Conservation (phyloP, 257 asterid genomes). For the Solanum appendiculatum region DNA sequence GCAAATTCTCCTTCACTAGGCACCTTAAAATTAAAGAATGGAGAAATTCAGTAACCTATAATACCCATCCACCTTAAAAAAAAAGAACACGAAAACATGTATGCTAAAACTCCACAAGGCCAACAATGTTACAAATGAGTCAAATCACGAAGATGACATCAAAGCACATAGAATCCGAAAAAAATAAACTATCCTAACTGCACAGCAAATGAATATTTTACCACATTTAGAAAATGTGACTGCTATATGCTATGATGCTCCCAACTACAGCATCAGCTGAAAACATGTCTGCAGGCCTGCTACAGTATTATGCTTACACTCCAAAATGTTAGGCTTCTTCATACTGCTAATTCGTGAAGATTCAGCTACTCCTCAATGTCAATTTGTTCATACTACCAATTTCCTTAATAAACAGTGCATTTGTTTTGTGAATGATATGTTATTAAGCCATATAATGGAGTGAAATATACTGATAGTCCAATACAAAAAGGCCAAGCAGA, state of each 20-base stretch:
- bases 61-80: background rate
- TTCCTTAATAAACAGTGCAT: background rate
- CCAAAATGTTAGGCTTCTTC: background rate
- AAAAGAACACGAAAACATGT: background rate
- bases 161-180: background rate
- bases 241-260: background rate
- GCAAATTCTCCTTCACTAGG: constrained; percentile 45
- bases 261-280: background rate
- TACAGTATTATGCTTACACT: background rate
- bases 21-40: constrained; percentile 26
- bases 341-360: background rate
- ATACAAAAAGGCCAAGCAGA: background rate
- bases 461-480: background rate
- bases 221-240: background rate
- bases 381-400: background rate
- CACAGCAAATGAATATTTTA: background rate
- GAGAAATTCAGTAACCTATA: background rate
- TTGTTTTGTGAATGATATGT: background rate
- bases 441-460: background rate
- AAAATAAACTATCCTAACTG: background rate
- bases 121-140: background rate
- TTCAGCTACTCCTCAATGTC: background rate
- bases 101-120: background rate
- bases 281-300: background rate
- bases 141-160: background rate